Conservation (phyloP, 805 yeast genomes). For the Isabelozyma rhagii region DNA sequence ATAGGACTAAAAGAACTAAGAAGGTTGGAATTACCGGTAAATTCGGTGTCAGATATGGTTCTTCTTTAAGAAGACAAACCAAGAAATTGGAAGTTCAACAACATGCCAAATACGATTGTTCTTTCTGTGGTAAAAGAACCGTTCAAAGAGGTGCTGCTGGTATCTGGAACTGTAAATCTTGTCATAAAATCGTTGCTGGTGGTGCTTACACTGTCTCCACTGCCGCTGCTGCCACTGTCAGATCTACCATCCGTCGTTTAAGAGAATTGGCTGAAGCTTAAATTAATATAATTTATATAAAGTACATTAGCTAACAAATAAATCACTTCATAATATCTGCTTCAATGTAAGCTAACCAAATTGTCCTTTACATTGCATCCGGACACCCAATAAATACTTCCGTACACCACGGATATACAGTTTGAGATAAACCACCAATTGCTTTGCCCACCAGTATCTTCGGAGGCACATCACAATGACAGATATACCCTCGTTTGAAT, state of each 20-base stretch:
- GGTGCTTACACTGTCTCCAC: slow-evolving; percentile 99
- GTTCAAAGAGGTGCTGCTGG: slow-evolving; percentile 98
- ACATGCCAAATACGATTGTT: slow-evolving; percentile 98
- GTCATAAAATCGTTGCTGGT: slow-evolving; percentile 97
- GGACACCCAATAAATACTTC: not conserved
- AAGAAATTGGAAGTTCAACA: slow-evolving; percentile 98
- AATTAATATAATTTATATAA: slow-evolving; percentile 23
- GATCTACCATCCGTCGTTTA: slow-evolving; percentile 99
- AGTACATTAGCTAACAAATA: not conserved
- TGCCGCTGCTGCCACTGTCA: slow-evolving; percentile 99
- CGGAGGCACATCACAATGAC: not conserved
- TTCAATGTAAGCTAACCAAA: not conserved
- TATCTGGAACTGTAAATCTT: slow-evolving; percentile 96
- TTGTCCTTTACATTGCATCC: not conserved
- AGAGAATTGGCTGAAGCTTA: slow-evolving; percentile 99
- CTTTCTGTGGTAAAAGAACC: slow-evolving; percentile 99
- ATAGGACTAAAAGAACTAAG: slow-evolving; percentile 99
- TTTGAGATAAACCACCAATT: too few relatives aligned
- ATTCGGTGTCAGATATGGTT: slow-evolving; percentile 99
- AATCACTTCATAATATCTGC: not conserved
- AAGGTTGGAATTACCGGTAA: slow-evolving; percentile 99
- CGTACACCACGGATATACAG: not conserved
- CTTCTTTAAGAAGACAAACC: slow-evolving; percentile 99
- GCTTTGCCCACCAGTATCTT: too few relatives aligned
- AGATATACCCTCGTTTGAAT: slow-evolving; percentile 16